Evolutionary conservation across 331 rosid genomes (phyloP), one percentile per base, ranked within the genome.

Genomic region (Cydonia oblonga): DNA sequence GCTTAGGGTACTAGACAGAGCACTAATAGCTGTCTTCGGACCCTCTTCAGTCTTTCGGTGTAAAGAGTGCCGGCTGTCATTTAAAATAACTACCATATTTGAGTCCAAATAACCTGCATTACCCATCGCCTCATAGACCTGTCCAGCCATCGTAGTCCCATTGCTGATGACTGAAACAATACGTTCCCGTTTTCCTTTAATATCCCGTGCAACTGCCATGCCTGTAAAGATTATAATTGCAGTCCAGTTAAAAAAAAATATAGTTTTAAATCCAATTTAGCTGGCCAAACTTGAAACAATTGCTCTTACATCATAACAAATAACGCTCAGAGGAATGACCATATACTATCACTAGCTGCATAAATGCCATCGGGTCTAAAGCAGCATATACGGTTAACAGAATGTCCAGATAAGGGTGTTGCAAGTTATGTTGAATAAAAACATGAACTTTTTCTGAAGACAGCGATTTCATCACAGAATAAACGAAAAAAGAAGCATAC

Each of bases 151-250:
- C 32, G 96, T 90, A 54, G 97, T 87, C 86, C 79, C 84, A 60
- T 93, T 93, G 84, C 91, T 89, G 82, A 93, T 90, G 72, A 90
- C 88, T 26, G 96, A 78, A 61, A 90, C 92, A 73, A 90, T 38
- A 49, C 86, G 85, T 66, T 93, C 97, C 77, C 88, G 83, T 70
- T 92, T 90, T 73, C 98, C 97, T 74, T 89, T 93, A 28, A 89
- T 76, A 77, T 93, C 98, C 56, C 98, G 88, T 4, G 98, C 97
- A 67, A 90, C 81, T 25, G 98, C 98, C 98, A 93, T 87, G 67
- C 98, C 98, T 92, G 77, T 74, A 83, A 33, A 33, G 26, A 33
- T 64, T 32, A 64, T 64, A 64, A 64, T 33, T 1, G 19, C 33
- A 9, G 15, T 29, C n/a, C 46, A 22, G 51, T 51, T 25, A 2